phyloP scores from a whole-genome alignment of 768 basidiomycete species.

The Pleurotus eryngii region DNA sequence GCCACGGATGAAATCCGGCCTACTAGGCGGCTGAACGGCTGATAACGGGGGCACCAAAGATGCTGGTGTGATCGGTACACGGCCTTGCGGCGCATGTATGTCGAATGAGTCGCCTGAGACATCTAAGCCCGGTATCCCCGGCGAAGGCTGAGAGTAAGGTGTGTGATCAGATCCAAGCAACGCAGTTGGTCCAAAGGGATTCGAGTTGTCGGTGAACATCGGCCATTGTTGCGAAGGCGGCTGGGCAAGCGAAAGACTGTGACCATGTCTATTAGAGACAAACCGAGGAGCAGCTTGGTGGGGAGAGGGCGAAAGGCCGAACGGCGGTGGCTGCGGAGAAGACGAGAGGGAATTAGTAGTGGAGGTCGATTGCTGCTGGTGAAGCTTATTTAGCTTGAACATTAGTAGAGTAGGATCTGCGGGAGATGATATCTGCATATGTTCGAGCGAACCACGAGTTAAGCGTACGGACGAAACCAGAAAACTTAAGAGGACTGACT shows the following conservation, averaged over 20 bases:
- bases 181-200: slow-evolving; percentile 65
- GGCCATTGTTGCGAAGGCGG: slow-evolving; percentile 43
- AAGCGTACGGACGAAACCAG: slow-evolving; percentile 12
- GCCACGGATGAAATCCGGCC: slow-evolving; percentile 73
- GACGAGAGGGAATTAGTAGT: slow-evolving; percentile 51
- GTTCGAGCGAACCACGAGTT: slow-evolving; percentile 18
- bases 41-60: slow-evolving; percentile 29
- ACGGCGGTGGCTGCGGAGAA: slow-evolving; percentile 59
- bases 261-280: slow-evolving; percentile 58
- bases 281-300: slow-evolving; percentile 31
- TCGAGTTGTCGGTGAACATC: slow-evolving; percentile 39
- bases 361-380: slow-evolving; percentile 60
- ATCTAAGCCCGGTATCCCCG: slow-evolving; percentile 15
- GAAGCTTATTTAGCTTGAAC: slow-evolving; percentile 83
- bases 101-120: slow-evolving; percentile 11
- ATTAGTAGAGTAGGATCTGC: slow-evolving; percentile 80
- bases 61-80: slow-evolving; percentile 41
- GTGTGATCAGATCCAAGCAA: slow-evolving; percentile 50
- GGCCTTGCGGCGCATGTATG: slow-evolving; percentile 56
- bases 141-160: slow-evolving; percentile 10
- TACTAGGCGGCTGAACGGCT: slow-evolving; percentile 45
- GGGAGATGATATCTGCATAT: slow-evolving; percentile 78
- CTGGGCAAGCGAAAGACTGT: slow-evolving; percentile 71
- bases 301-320: slow-evolving; percentile 51
- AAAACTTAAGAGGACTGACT: slow-evolving; percentile 42